Conservation (phyloP, 805 yeast genomes). For the Wickerhamomyces queroliae region DNA sequence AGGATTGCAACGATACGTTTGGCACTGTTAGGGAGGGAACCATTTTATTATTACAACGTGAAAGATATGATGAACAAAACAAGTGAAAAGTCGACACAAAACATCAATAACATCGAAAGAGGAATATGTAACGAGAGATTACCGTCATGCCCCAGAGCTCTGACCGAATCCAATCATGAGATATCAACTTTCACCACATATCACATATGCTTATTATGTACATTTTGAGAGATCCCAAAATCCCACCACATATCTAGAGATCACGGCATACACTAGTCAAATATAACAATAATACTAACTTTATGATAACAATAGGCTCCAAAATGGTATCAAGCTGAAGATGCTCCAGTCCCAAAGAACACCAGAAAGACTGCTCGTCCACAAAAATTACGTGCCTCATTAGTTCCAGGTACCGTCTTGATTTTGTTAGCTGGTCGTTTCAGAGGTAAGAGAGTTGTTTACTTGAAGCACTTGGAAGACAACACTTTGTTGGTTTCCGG, state of each 20-base stretch:
- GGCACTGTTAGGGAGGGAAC: too few species aligned
- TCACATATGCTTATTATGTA: not conserved
- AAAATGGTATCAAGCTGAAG: constrained; percentile 94
- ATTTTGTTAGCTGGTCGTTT: constrained; percentile 98
- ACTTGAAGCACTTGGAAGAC: constrained; percentile 96
- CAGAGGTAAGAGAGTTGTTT: constrained; percentile 99
- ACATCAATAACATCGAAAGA: too few species aligned
- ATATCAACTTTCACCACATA: not conserved
- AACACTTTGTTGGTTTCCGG: constrained; percentile 96
- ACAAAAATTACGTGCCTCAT: constrained; percentile 90
- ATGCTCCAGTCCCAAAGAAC: constrained; percentile 80
- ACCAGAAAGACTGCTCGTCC: constrained; percentile 90
- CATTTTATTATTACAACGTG: too few species aligned
- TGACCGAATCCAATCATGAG: not conserved
- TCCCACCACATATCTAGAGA: not conserved
- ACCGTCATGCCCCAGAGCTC: too few species aligned
- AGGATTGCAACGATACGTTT: too few species aligned
- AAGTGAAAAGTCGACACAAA: too few species aligned
- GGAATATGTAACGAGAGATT: too few species aligned
- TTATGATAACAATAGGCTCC: constrained; percentile 53
- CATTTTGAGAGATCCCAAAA: not conserved
- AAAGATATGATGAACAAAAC: too few species aligned
- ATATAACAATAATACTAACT: not conserved
- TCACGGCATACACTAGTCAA: not conserved
- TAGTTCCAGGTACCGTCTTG: constrained; percentile 97